These are phyloP conservation scores for Prunus dulcis DNA, from an alignment of 306 rosid genomes.

Conservation along the genomic window DNA sequence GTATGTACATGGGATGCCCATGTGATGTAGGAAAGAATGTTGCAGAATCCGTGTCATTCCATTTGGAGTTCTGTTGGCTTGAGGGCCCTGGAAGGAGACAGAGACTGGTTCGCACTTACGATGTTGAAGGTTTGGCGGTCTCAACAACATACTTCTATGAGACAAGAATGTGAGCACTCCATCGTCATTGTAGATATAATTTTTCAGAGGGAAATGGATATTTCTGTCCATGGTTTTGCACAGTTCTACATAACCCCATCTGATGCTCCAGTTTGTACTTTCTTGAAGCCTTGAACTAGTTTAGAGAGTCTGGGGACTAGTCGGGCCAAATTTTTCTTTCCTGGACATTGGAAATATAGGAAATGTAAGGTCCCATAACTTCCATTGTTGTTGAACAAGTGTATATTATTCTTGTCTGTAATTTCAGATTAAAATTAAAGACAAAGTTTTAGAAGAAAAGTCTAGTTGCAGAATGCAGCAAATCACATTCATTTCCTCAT, in stretches of 20 bases:
- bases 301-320: neutral
- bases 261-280: neutral
- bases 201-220: neutral
- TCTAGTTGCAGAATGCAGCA: no score
- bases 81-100: slow-evolving; percentile 77
- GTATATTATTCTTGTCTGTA: neutral
- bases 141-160: slow-evolving; percentile 83
- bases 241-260: neutral
- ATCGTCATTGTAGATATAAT: neutral
- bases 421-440: no score
- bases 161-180: slow-evolving; percentile 44
- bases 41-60: slow-evolving; percentile 68
- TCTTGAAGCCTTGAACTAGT: neutral
- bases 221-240: neutral
- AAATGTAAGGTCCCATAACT: neutral
- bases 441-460: neutral
- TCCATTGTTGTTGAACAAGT: neutral
- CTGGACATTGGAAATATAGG: neutral
- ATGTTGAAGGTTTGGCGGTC: slow-evolving; percentile 90
- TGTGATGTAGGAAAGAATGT: slow-evolving; percentile 76
- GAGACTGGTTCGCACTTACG: slow-evolving; percentile 81
- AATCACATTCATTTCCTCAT: no score
- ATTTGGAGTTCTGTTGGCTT: slow-evolving; percentile 93
- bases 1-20: slow-evolving; percentile 93
- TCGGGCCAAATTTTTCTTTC: no score